These are phyloP conservation scores for Globisporangium nunn DNA, from an alignment of 352 stramenopile genomes.

Conservation along the genomic window DNA sequence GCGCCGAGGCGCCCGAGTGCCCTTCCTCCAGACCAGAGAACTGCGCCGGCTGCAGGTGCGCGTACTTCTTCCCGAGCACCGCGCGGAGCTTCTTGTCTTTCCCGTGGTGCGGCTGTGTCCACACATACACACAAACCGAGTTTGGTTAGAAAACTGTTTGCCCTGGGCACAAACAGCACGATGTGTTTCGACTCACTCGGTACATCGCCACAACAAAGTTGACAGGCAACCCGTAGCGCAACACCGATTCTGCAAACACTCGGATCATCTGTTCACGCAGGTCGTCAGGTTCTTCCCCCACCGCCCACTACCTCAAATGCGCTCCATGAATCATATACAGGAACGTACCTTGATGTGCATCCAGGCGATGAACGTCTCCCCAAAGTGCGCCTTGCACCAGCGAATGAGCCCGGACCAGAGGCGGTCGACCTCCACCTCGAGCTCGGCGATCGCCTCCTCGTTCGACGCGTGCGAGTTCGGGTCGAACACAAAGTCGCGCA, in stretches of 20 bases:
- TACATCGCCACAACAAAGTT: slow-evolving; percentile 91
- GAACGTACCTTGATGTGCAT: slow-evolving; percentile 95
- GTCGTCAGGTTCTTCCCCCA: no score
- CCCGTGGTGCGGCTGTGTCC: slow-evolving; percentile 44
- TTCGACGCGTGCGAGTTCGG: slow-evolving; percentile 83
- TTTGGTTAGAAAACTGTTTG: slow-evolving; percentile 1
- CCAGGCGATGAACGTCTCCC: slow-evolving; percentile 96
- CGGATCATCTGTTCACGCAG: slow-evolving; percentile 71
- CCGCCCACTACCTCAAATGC: neutral
- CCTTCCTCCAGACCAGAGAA: slow-evolving; percentile 74
- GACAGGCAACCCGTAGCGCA: slow-evolving; percentile 96
- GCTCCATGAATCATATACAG: neutral
- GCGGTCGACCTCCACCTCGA: slow-evolving; percentile 90
- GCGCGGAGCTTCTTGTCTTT: slow-evolving; percentile 82
- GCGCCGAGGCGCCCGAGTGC: slow-evolving; percentile 35
- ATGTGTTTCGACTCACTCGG: slow-evolving; percentile 32
- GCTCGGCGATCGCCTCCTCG: slow-evolving; percentile 78
- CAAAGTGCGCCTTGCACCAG: slow-evolving; percentile 98
- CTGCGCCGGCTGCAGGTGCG: slow-evolving; percentile 75
- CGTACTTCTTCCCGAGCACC: slow-evolving; percentile 81
- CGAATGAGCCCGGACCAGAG: slow-evolving; percentile 92
- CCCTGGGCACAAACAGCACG: no score
- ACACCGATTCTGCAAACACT: slow-evolving; percentile 96
- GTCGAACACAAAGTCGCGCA: slow-evolving; percentile 92
- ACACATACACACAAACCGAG: slow-evolving; percentile 2